Evolutionary conservation across 345 rosid genomes (phyloP).

Genomic region (Salix viminalis): DNA sequence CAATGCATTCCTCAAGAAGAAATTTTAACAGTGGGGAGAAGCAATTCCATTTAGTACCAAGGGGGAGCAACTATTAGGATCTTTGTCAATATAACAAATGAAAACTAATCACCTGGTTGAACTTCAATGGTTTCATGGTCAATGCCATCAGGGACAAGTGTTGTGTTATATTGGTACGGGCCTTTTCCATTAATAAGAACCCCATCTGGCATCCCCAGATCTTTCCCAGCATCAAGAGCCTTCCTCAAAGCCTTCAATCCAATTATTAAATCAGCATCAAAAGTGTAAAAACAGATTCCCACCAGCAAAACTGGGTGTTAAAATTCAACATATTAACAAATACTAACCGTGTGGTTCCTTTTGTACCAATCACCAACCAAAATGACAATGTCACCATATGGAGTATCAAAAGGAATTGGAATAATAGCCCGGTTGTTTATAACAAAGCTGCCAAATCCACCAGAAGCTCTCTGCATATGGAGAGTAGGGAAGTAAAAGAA

Average conservation of each 20-base stretch:
- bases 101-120: constrained; percentile 68
- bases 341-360: constrained; percentile 84
- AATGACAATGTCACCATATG: constrained; percentile 73
- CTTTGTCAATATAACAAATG: background rate
- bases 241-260: constrained; percentile 76
- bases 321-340: background rate
- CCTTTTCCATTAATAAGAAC: constrained; percentile 98
- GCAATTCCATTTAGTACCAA: background rate
- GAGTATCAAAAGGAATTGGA: constrained; percentile 77
- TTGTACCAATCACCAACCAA: constrained; percentile 94
- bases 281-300: background rate
- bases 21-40: background rate
- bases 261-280: constrained; percentile 10
- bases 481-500: constrained; percentile 97
- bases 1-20: background rate
- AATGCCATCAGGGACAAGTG: constrained; percentile 76
- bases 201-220: constrained; percentile 91
- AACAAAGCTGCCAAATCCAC: constrained; percentile 85
- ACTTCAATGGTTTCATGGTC: constrained; percentile 73
- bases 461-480: constrained; percentile 89
- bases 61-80: background rate
- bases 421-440: constrained; percentile 73
- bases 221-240: constrained; percentile 84
- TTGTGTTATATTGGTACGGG: constrained; percentile 77
- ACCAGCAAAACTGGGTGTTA: background rate